Evolutionary conservation across 2,329 filamentous ascomycete genomes (phyloP).

Genomic region (Aspergillus quadricinctus): DNA sequence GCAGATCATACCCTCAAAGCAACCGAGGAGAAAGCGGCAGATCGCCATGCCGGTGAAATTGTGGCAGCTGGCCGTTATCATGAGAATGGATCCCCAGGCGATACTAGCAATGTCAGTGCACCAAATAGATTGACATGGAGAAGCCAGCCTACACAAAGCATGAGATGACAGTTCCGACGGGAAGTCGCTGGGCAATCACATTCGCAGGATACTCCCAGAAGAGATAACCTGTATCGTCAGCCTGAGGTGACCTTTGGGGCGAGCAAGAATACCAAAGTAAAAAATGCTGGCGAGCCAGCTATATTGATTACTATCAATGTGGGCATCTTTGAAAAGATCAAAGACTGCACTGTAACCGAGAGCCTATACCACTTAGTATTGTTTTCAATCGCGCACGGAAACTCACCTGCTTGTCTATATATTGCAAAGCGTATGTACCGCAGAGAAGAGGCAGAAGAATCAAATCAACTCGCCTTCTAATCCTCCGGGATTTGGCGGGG

Average conservation of each 20-base stretch:
- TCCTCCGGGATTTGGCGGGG: conserved; percentile 22
- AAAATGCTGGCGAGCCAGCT: conserved; percentile 55
- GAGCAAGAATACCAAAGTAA: conserved; percentile 42
- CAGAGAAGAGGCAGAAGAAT: conserved; percentile 49
- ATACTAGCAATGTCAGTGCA: conserved; percentile 11
- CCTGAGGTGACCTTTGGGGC: neutral
- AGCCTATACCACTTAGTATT: conserved; percentile 31
- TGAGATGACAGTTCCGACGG: conserved; percentile 15
- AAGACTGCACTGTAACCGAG: conserved; percentile 54
- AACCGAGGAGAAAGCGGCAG: conserved; percentile 45
- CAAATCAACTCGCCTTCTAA: conserved; percentile 47
- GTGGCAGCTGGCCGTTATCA: conserved; percentile 40
- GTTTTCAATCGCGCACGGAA: neutral
- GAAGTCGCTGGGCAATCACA: conserved; percentile 27
- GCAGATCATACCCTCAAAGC: conserved; percentile 35
- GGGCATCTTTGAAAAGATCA: conserved; percentile 49
- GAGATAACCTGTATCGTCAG: conserved; percentile 26
- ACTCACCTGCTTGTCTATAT: conserved; percentile 47
- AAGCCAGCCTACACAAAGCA: conserved; percentile 6
- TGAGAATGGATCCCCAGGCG: conserved; percentile 44
- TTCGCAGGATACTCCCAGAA: conserved; percentile 43
- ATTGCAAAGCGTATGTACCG: conserved; percentile 44
- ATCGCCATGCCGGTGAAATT: conserved; percentile 43
- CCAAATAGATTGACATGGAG: neutral
- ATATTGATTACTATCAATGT: conserved; percentile 43